Evolutionary conservation across 495 filamentous ascomycete species (phyloP).

Genomic region (Podospora didyma): DNA sequence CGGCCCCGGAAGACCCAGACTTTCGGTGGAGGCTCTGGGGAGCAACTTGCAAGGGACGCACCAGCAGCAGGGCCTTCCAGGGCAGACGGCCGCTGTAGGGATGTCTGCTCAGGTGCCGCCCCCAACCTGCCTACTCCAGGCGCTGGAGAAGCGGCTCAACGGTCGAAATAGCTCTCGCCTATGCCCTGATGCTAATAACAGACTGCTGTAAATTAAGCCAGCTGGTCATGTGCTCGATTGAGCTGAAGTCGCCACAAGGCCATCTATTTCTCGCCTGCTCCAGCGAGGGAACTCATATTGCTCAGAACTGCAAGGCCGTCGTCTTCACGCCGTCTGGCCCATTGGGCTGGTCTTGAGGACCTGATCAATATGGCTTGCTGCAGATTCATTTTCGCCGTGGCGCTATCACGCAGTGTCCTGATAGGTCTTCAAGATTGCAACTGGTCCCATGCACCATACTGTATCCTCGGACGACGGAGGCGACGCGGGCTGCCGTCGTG

Average conservation of each 20-base stretch:
- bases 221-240: conserved; percentile 20
- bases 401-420: conserved; percentile 14
- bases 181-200: not conserved
- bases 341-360: conserved; percentile 1
- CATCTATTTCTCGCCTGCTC: conserved; percentile 13
- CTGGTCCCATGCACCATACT: conserved; percentile 20
- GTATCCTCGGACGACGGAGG: conserved; percentile 10
- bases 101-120: not conserved
- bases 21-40: not conserved
- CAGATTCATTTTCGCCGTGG: conserved; percentile 5
- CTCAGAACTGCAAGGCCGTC: not conserved
- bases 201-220: conserved; percentile 19
- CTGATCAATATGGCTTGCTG: conserved; percentile 3
- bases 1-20: conserved; percentile 6
- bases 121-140: not conserved
- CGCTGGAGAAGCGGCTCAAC: conserved; percentile 12
- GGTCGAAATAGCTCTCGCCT: not conserved
- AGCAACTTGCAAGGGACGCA: conserved; percentile 1
- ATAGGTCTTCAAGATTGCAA: conserved; percentile 19
- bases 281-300: conserved; percentile 1
- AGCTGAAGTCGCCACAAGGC: conserved; percentile 21
- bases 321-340: conserved; percentile 2
- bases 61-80: conserved; percentile 2
- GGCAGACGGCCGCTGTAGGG: not conserved
- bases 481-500: not conserved